phyloP scores from a whole-genome alignment of 2,329 filamentous ascomycete species.

The Xylariales sp. region DNA sequence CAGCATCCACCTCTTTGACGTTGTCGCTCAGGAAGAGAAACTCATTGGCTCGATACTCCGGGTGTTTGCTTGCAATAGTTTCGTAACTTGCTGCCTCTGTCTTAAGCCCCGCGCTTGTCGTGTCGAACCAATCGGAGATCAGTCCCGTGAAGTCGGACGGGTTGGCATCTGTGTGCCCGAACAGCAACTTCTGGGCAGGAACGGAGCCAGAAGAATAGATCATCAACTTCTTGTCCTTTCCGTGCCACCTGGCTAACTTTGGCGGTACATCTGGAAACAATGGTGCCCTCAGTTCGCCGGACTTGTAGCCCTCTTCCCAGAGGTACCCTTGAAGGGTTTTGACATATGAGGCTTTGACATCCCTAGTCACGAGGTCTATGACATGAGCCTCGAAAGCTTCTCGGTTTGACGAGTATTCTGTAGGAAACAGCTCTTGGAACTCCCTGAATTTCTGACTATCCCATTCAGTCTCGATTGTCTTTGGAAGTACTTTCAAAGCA shows the following conservation, averaged over 20 bases:
- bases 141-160: slow-evolving; percentile 54
- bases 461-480: slow-evolving; percentile 63
- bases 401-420: slow-evolving; percentile 54
- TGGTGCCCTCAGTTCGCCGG: slow-evolving; percentile 64
- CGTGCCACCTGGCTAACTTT: slow-evolving; percentile 55
- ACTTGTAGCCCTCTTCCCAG: slow-evolving; percentile 70
- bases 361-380: slow-evolving; percentile 62
- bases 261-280: slow-evolving; percentile 71
- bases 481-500: slow-evolving; percentile 61
- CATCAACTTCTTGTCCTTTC: slow-evolving; percentile 53
- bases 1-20: slow-evolving; percentile 62
- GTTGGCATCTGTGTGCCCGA: slow-evolving; percentile 58
- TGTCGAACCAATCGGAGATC: slow-evolving; percentile 71
- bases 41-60: slow-evolving; percentile 41
- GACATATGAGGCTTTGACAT: slow-evolving; percentile 72
- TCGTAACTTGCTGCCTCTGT: slow-evolving; percentile 62
- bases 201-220: slow-evolving; percentile 83
- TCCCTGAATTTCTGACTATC: slow-evolving; percentile 56
- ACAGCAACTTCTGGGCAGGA: slow-evolving; percentile 74
- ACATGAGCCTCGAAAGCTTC: slow-evolving; percentile 62
- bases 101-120: slow-evolving; percentile 74
- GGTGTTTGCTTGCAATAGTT: slow-evolving; percentile 51
- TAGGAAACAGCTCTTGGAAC: slow-evolving; percentile 69
- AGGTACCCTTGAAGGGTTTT: slow-evolving; percentile 78
- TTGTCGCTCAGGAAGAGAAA: slow-evolving; percentile 84